Base-by-base conservation (phyloP, 2,329 filamentous ascomycete genomes). In the Colletotrichum lindemuthianum region DNA sequence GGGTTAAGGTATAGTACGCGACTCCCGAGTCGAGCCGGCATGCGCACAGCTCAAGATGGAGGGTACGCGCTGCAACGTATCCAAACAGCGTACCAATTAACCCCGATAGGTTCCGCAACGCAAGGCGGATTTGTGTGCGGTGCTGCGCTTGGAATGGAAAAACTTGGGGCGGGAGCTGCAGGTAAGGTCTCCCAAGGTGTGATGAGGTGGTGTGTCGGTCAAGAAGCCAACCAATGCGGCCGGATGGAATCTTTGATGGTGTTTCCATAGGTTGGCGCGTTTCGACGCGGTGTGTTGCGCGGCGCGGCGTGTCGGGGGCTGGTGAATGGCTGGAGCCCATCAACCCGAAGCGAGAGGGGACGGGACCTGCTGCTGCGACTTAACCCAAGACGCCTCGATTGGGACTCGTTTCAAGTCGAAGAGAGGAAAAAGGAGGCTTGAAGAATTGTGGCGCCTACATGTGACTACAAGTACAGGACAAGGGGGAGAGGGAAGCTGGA, bases 371-470 rank as follows among this genome's bases (percentile, higher is more conserved):
- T 24, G 24, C 24, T 24, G 24, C 24, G 24, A 36, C 45, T 45
- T 13, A 58, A 54, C 39, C 54, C 40, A 57, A 40, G 43, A 24
- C 32, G 24, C 24, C 24, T 24, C 24, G 24, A 24, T 24, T 16
- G 41, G 6, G 50, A 43, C 37, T 44, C 39, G 33, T 12, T 24
- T 16, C 24, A 24, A 24, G 24, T 24, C 24, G 24, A 24, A 24
- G 24, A 24, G n/a, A n/a, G n/a, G n/a, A n/a, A n/a, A n/a, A n/a
- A n/a, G 40, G 47, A 12, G 40, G 40, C 58, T 63, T 65, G 59
- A 57, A 65, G 58, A 63, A 63, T 52, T 65, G 58, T 65, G 63
- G 63, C 58, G 63, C 51, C 47, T 49, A 36, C 63, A 65, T 65
- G 58, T 63, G 58, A 65, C 63, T 52, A 43, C 63, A 61, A 45